A percentile compares a stretch with the other conserved stretches of the same genome.
These are phyloP conservation scores for Isatis lusitanica DNA, from an alignment of 441 rosid species.

Conservation along the genomic window DNA sequence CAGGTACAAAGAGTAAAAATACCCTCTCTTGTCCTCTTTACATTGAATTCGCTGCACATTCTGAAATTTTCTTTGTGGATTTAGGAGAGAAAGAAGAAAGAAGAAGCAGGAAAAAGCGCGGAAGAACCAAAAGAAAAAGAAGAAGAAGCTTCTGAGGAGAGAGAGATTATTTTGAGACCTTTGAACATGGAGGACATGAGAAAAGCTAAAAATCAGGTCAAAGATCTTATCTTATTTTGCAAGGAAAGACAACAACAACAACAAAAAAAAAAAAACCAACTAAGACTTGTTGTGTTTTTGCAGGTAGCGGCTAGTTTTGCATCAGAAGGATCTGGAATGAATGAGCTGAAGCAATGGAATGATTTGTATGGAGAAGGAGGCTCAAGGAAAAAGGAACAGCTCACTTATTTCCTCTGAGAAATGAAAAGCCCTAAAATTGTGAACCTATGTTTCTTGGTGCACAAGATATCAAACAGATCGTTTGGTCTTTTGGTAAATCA, in stretches of 20 bases:
- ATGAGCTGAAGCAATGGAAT: constrained; percentile 89
- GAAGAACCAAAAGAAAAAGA: constrained; percentile 43
- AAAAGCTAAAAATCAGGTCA: constrained; percentile 91
- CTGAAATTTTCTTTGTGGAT: not conserved
- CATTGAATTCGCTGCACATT: not conserved
- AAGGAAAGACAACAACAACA: not conserved
- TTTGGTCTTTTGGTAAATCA: constrained; percentile 10
- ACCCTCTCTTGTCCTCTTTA: not conserved
- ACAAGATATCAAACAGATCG: constrained; percentile 18
- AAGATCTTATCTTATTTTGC: not conserved
- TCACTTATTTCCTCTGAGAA: constrained; percentile 78
- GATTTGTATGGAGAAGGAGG: constrained; percentile 90
- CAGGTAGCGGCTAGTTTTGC: constrained; percentile 93
- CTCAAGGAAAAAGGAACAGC: constrained; percentile 82
- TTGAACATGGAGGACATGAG: constrained; percentile 85
- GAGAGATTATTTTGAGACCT: constrained; percentile 56
- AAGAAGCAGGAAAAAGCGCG: constrained; percentile 51
- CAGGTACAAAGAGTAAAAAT: constrained; percentile 37
- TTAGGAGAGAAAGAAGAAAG: constrained; percentile 62
- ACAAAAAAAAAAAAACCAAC: not conserved
- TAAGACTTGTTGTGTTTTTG: constrained; percentile 23
- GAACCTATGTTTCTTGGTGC: constrained; percentile 19
- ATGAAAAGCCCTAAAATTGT: constrained; percentile 6
- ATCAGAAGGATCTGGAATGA: constrained; percentile 71
- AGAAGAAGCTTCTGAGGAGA: constrained; percentile 58